phyloP scores from a whole-genome alignment of 2,329 filamentous ascomycete species.

The Fusarium sp. region DNA sequence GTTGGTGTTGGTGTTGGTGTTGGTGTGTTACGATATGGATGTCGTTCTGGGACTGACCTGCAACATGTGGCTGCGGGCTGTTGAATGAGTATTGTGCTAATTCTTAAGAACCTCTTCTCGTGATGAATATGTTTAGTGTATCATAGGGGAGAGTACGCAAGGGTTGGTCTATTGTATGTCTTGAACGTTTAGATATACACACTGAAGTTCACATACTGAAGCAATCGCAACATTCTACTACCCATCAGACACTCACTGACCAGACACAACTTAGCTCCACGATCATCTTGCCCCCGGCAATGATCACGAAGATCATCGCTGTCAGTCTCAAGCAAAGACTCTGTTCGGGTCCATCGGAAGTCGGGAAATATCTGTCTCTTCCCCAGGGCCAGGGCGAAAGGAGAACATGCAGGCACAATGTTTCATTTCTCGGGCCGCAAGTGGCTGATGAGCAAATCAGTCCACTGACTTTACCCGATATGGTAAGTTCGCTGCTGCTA shows the following conservation, averaged over 20 bases:
- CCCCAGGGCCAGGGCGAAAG: background rate
- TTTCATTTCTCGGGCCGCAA: slow-evolving; percentile 34
- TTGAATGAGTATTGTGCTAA: background rate
- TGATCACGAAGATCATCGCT: background rate
- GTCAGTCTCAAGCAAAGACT: background rate
- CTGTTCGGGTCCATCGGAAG: background rate
- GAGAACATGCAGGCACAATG: slow-evolving; percentile 1
- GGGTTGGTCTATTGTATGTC: too few species aligned
- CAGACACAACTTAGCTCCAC: background rate
- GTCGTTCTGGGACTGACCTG: background rate
- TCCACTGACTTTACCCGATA: slow-evolving; percentile 1
- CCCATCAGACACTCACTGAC: background rate
- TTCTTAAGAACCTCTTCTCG: background rate
- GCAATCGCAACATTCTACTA: background rate
- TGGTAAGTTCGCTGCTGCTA: background rate
- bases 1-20: slow-evolving; percentile 16
- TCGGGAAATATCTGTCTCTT: background rate
- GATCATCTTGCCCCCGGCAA: background rate
- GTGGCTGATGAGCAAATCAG: slow-evolving; percentile 15
- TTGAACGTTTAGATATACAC: background rate
- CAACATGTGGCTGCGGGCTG: background rate
- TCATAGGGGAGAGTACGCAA: background rate
- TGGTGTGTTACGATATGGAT: slow-evolving; percentile 1
- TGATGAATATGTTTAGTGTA: background rate
- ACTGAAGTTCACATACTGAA: background rate